Evolutionary conservation across 441 rosid genomes (phyloP).

Genomic region (California macrophylla): DNA sequence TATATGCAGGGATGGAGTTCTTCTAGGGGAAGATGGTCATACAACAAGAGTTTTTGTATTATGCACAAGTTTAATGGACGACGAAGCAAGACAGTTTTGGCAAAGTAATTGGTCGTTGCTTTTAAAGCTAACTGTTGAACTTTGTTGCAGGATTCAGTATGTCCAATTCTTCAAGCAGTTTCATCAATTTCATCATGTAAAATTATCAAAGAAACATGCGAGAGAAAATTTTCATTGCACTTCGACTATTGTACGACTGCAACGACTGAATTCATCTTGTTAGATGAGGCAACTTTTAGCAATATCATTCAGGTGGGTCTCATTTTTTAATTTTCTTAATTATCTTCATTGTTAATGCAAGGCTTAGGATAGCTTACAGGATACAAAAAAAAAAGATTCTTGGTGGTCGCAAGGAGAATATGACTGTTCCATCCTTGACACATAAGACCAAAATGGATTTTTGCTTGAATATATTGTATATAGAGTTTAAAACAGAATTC

Average conservation of each 20-base stretch:
- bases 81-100: constrained; percentile 80
- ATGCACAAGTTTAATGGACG: constrained; percentile 90
- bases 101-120: constrained; percentile 39
- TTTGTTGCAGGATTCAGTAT: constrained; percentile 97
- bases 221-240: constrained; percentile 77
- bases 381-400: background rate
- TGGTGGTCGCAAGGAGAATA: background rate
- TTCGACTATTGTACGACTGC: constrained; percentile 90
- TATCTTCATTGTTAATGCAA: background rate
- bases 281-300: constrained; percentile 65
- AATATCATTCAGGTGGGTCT: constrained; percentile 71
- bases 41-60: constrained; percentile 77
- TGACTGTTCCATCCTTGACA: background rate
- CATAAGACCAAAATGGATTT: background rate
- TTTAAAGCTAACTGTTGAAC: constrained; percentile 61
- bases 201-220: constrained; percentile 80
- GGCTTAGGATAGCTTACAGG: constrained; percentile 9
- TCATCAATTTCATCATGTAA: constrained; percentile 77
- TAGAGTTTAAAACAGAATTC: background rate
- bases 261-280: constrained; percentile 61
- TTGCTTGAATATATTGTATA: background rate
- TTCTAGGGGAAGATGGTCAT: constrained; percentile 80
- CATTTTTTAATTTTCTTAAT: constrained; percentile 6
- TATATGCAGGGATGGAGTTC: constrained; percentile 98
- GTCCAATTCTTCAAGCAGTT: constrained; percentile 73